A percentile compares a stretch with the other conserved stretches of the same genome.
These are phyloP conservation scores for Pichia insulana DNA, from an alignment of 805 yeast genomes.

Conservation along the genomic window DNA sequence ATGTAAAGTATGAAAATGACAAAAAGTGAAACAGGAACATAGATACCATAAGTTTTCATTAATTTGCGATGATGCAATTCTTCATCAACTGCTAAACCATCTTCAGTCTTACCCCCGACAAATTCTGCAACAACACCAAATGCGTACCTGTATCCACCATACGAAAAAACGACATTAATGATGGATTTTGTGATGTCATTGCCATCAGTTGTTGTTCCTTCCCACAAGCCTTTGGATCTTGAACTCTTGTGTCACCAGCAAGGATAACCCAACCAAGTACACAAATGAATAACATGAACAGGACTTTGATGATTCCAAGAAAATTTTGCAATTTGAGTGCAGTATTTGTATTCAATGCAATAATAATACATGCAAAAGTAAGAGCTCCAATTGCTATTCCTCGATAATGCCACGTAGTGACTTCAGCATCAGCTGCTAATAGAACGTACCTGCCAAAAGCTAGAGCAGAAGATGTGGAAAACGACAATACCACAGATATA, in stretches of 20 bases:
- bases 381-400: constrained; percentile 71
- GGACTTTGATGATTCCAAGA: constrained; percentile 65
- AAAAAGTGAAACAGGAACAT: constrained; percentile 68
- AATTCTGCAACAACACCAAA: constrained; percentile 29
- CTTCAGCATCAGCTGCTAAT: constrained; percentile 61
- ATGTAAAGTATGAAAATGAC: constrained; percentile 58
- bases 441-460: constrained; percentile 73
- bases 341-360: constrained; percentile 50
- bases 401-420: constrained; percentile 68
- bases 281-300: constrained; percentile 57
- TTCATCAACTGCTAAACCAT: constrained; percentile 8
- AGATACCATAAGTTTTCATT: constrained; percentile 50
- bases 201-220: constrained; percentile 34
- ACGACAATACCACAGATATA: constrained; percentile 66
- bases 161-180: constrained; percentile 36
- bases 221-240: constrained; percentile 23
- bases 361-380: constrained; percentile 58
- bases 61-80: constrained; percentile 38
- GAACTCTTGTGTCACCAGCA: constrained; percentile 50
- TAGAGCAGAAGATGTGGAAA: constrained; percentile 80
- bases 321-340: constrained; percentile 60
- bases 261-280: constrained; percentile 80
- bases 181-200: constrained; percentile 36
- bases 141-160: constrained; percentile 34
- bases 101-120: constrained; percentile 30